Evolutionary conservation across 768 basidiomycete genomes (phyloP), one percentile per base, ranked within the genome.

Genomic region (Leccinum broughii): DNA sequence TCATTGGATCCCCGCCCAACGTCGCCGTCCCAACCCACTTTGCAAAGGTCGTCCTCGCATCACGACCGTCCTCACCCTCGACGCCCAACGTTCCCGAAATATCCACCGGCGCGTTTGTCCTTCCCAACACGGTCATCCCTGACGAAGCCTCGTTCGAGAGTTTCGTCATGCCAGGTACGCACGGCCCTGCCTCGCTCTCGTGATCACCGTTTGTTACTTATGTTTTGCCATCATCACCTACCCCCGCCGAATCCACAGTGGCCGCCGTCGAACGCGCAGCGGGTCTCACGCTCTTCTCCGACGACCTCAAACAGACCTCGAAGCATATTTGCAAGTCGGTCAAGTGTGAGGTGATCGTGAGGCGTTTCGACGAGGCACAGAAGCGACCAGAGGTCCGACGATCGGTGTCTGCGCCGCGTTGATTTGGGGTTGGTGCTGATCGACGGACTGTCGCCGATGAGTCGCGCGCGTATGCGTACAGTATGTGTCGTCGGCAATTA

Each of bases 1-100:
- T 99, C 48, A 98, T 99, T 65, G 97, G 97, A 0, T 83, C 83
- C 17, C 93, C 94, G 11, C 93, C 95, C 11, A 93, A 90, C 68
- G 80, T 98, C 60, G 81, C 92, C 53, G 97, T 99, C 17, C 97
- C 97, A 2, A 98, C 97, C 6, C 97, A 99, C 72, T 98, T 98
- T 72, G 95, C 96, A 34, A 98, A 98, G 74, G 95, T 98, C 34
- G 87, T 98, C 24, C 79, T 98, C 55, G 82, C 90, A 2, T 82
- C 92, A 0, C 84, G 83, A 63, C 89, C 92, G 0, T 79, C 84
- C 26, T 92, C 90, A 1, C 89, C 91, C 10, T 82, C 83, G 37
- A 88, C 82, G 1, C 92, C 86, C 6, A 78, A 90, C 56, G 71
- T 87, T 14, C 79, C 81, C 6, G 94, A 98, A 65, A 79, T 96